A percentile compares a stretch with the other conserved stretches of the same genome.
Conservation (phyloP, 805 yeast species). For the Metschnikowia aberdeeniae region DNA sequence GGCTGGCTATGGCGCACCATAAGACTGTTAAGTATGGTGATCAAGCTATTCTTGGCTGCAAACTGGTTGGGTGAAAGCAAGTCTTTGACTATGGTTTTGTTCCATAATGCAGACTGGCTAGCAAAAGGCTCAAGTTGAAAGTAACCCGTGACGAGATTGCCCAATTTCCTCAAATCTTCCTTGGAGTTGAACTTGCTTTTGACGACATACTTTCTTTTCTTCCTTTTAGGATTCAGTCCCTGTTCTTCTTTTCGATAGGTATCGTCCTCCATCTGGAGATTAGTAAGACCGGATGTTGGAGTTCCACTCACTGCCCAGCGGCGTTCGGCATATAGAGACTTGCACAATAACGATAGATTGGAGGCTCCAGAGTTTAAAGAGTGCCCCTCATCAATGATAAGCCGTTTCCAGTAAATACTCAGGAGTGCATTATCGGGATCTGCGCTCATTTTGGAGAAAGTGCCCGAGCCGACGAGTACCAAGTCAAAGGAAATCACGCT, state of each 20-base stretch:
- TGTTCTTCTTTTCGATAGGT: neutral
- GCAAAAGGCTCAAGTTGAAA: constrained; percentile 58
- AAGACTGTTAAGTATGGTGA: constrained; percentile 41
- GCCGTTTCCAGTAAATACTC: constrained; percentile 58
- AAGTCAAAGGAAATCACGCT: constrained; percentile 47
- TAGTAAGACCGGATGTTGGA: constrained; percentile 67
- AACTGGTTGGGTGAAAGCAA: constrained; percentile 33
- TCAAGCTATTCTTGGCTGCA: constrained; percentile 41
- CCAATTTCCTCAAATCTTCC: constrained; percentile 53
- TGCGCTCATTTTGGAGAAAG: constrained; percentile 34
- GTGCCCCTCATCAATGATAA: constrained; percentile 76
- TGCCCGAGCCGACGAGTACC: constrained; percentile 46
- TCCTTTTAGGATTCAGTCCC: constrained; percentile 11
- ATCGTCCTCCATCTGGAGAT: constrained; percentile 42
- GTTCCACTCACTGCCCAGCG: constrained; percentile 77
- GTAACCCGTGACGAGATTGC: constrained; percentile 48
- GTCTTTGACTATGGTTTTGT: constrained; percentile 43
- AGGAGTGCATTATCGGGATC: constrained; percentile 30
- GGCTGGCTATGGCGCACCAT: constrained; percentile 54
- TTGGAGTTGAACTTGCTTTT: constrained; percentile 47
- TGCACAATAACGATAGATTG: constrained; percentile 47
- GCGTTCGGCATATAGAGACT: constrained; percentile 50
- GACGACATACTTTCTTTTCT: constrained; percentile 39
- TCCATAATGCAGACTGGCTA: constrained; percentile 47
- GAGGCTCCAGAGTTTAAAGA: constrained; percentile 52